phyloP scores from a whole-genome alignment of 768 basidiomycete species.

The Crassisporium funariophilum region DNA sequence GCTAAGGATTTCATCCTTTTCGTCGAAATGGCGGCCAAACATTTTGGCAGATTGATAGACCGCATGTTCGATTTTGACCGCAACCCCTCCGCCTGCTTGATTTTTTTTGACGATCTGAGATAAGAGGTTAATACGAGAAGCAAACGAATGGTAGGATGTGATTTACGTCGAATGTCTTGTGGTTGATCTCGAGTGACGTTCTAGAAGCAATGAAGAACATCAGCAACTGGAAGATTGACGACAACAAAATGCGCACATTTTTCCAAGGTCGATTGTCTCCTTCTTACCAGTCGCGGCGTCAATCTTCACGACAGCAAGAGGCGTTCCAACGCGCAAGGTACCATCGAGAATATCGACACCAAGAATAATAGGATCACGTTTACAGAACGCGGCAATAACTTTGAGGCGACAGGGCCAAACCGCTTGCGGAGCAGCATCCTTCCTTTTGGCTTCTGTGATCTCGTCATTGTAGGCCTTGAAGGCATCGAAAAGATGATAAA shows the following conservation, averaged over 20 bases:
- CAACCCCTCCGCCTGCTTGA: constrained; percentile 95
- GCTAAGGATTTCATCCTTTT: constrained; percentile 92
- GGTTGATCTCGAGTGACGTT: constrained; percentile 96
- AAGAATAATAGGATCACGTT: constrained; percentile 96
- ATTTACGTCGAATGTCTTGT: constrained; percentile 80
- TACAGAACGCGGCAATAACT: constrained; percentile 91
- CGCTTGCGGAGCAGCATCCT: constrained; percentile 90
- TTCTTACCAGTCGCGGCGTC: constrained; percentile 87
- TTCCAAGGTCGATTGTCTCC: constrained; percentile 90
- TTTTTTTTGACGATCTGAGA: constrained; percentile 84
- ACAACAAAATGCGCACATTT: constrained; percentile 66
- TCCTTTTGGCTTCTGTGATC: constrained; percentile 89
- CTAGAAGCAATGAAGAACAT: constrained; percentile 39
- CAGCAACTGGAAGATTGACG: neutral
- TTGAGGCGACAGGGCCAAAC: constrained; percentile 97
- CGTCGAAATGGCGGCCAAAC: constrained; percentile 95
- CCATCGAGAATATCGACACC: constrained; percentile 97
- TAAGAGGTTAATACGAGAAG: constrained; percentile 5
- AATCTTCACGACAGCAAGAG: constrained; percentile 91
- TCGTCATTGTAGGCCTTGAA: constrained; percentile 94
- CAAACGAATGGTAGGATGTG: neutral
- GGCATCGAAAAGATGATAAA: constrained; percentile 96
- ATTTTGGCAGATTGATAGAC: constrained; percentile 94
- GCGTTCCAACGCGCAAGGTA: constrained; percentile 87
- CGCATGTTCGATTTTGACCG: constrained; percentile 98